Base-by-base conservation (phyloP, 768 basidiomycete genomes). In the Rossbeevera mucosa region DNA sequence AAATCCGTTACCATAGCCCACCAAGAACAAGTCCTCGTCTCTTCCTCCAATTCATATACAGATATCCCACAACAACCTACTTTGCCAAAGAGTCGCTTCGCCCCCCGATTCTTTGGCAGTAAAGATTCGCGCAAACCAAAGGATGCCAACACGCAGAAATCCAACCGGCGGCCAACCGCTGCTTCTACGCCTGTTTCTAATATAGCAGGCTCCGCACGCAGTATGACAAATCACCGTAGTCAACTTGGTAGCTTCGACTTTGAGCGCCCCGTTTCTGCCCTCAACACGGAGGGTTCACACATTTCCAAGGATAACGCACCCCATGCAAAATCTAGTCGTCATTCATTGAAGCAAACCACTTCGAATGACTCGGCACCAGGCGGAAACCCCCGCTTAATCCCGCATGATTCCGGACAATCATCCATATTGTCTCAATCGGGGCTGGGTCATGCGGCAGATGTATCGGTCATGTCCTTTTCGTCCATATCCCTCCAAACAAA, bases 171-270 rank as follows among this genome's bases (percentile, higher is more conserved):
- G 18, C 4, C 50, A 25, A 31, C 57, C 5, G 25, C 40, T 9
- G 53, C 36, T 36, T 36, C 33, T 18, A 13, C 53, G 47, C 45
- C 56, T 24, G 38, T 41, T 14, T 42, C 56, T 16, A 54, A 42
- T 8, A 42, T 42, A 20, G 30, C 47, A 29, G 45, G 50, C 26
- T 54, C 47, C 29, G 44, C 41, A 11, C 68, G 68, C 52, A 68
- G 67, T 40, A 68, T 71, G 48, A 60, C 58, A 21, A 72, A 61
- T 26, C 74, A 77, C 45, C 69, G 78, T 2, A 78, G 73, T 38
- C 84, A 85, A 61, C 84, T 85, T 56, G 85, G 85, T 5, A 85
- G 82, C 60, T 88, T 88, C 64, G 86, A 88, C 61, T 88, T 88
- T 58, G 87, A 88, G 66, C 74, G 85, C 30, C 86, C 86, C 0